phyloP scores from a whole-genome alignment of 2,329 filamentous ascomycete species.

The Ceratocystis eucalypticola region DNA sequence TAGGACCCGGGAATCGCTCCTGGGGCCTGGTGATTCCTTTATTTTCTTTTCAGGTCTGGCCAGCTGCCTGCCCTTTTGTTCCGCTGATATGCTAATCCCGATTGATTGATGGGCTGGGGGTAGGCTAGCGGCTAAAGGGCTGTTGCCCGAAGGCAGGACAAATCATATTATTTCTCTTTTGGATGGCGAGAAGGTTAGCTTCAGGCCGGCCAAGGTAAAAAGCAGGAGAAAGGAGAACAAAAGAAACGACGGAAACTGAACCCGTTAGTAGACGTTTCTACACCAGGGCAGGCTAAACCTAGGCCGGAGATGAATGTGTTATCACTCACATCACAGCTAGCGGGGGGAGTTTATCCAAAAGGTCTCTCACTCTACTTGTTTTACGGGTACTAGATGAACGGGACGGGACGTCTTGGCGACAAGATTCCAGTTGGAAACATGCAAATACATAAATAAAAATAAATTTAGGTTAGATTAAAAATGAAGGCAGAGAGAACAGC shows the following conservation, averaged over 20 bases:
- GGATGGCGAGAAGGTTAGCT: background rate
- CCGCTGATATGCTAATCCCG: background rate
- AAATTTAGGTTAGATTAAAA: background rate
- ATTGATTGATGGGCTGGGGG: background rate
- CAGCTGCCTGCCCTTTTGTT: background rate
- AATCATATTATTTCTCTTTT: background rate
- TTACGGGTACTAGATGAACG: background rate
- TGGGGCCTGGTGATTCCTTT: background rate
- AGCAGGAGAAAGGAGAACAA: conserved; percentile 6
- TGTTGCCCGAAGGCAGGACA: too few species aligned
- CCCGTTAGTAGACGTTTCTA: background rate
- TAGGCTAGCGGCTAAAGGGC: background rate
- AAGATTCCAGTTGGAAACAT: background rate
- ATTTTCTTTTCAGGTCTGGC: background rate
- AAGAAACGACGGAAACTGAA: background rate
- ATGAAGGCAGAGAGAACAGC: background rate
- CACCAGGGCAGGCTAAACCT: background rate
- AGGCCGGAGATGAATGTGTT: background rate
- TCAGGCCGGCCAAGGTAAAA: background rate
- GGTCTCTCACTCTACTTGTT: background rate
- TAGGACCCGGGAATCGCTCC: background rate
- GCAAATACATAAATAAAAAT: background rate
- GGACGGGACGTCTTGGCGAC: conserved; percentile 3
- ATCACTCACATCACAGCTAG: background rate
- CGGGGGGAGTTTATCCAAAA: background rate